phyloP scores from a whole-genome alignment of 2,329 filamentous ascomycete species.

The Drechmeria coniospora region DNA sequence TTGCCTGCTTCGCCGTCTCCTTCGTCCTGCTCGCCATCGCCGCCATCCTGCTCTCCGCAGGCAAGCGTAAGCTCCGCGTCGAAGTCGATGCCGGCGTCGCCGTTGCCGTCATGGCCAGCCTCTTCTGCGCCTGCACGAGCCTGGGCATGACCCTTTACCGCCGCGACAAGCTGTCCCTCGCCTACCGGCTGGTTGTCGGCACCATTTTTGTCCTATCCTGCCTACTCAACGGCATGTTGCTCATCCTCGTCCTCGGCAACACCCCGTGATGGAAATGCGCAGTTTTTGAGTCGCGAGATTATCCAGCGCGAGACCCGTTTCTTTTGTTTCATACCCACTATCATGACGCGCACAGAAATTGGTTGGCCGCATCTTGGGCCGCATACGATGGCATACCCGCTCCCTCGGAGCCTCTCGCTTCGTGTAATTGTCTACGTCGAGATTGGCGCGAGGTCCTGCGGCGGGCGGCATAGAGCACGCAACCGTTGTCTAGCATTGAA shows the following conservation, averaged over 20 bases:
- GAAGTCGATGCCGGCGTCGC: constrained; percentile 62
- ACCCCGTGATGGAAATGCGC: constrained; percentile 16
- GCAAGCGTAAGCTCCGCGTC: constrained; percentile 48
- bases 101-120: constrained; percentile 50
- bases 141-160: constrained; percentile 43
- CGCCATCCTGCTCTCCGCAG: constrained; percentile 49
- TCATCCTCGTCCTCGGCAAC: constrained; percentile 25
- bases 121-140: constrained; percentile 47
- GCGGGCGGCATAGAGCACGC: too few relatives aligned
- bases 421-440: too few relatives aligned
- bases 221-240: constrained; percentile 27
- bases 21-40: constrained; percentile 50
- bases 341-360: too few relatives aligned
- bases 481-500: too few relatives aligned
- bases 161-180: constrained; percentile 24
- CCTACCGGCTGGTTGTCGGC: constrained; percentile 27
- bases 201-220: constrained; percentile 20
- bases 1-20: constrained; percentile 41
- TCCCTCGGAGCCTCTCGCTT: too few relatives aligned
- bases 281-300: too few relatives aligned
- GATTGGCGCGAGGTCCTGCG: too few relatives aligned
- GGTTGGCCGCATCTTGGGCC: too few relatives aligned
- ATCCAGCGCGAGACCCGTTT: too few relatives aligned
- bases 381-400: too few relatives aligned
- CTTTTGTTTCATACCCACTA: too few relatives aligned